Evolutionary conservation across 2,329 filamentous ascomycete genomes (phyloP), one percentile per base, ranked within the genome.

Genomic region (Myriosclerotinia scirpicola): DNA sequence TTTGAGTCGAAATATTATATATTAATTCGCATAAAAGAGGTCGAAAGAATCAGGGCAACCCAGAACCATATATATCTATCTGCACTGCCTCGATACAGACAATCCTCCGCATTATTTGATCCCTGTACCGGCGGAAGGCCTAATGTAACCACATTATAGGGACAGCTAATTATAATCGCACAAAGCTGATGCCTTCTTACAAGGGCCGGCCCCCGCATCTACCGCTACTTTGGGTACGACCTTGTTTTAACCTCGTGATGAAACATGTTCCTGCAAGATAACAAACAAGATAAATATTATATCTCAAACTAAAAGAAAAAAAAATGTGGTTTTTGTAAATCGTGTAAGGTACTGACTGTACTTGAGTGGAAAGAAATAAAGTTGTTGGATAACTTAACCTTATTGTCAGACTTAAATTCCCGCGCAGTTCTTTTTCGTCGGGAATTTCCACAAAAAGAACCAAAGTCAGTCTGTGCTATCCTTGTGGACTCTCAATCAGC

Each of bases 21-120:
- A n/a, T 9, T n/a, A 20, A 30, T 58, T 36, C 22, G 42, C 54
- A 44, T 17, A 50, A 59, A 52, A 53, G 36, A 58, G 50, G 20
- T 42, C 38, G 20, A 64, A 64, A 48, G 22, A 50, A 65, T 52
- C 17, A 53, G 63, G 54, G 54, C 44, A 50, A 38, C 36, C 9
- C 17, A 44, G 63, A 59, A 52, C 6, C 54, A 60, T 65, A 65
- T 65, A 65, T 65, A 59, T 58, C 42, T 65, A 59, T 58, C 42
- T 30, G 62, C 63, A 65, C 63, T 65, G 63, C 44, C 63, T 65
- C 11, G 34, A 65, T 65, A 44, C 44, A 59, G 50, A 17, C 44
- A 58, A 59, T 59, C 63, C 54, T 65, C 63, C 63, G 50, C 63
- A 50, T 40, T 53, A 65, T 65, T 26, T 34, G 52, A 38, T 26